Evolutionary conservation across 2,329 filamentous ascomycete genomes (phyloP), one percentile per base, ranked within the genome.

Genomic region (Beauveria pseudobassiana): DNA sequence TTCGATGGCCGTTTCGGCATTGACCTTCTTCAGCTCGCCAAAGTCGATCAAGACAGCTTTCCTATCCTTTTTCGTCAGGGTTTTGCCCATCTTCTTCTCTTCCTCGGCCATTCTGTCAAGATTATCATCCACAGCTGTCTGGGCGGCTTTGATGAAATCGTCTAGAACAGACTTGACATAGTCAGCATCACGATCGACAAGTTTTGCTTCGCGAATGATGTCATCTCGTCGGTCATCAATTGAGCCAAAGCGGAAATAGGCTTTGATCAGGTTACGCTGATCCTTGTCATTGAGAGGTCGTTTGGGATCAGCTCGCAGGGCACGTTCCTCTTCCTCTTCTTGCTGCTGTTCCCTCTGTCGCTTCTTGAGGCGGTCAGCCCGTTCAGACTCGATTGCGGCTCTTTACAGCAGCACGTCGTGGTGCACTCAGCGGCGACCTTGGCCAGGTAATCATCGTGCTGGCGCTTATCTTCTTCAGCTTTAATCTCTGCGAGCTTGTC

Each of bases 21-120:
- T 99, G 69, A 97, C 85, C 68, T 96, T 93, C 75, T 96, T 96
- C 56, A 97, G 88, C 61, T 93, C 91, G 51, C 89, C 88, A 75
- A 93, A 96, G 72, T 98, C 93, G 69, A 99, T 97, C 50, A 99
- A 79, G 20, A 99, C 91, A 0, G 95, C 95, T 75, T 99, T 99
- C 75, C 91, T 91, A 72, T 99, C 95, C 74, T 99, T 99, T 79
- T 98, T 97, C 0, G 93, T 96, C 60, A 96, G 76, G 2, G 87
- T 82, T 72, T 95, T 96, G 70, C 91, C 91, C 0, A 84, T 82
- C 65, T 89, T 86, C 73, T 95, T 90, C 68, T 96, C 91, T 69
- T 92, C 91, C 64, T 89, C 87, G 40, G 92, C 84, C 20, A 96
- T 82, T 63, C 85, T 85, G 24, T 87, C 87, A 64, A 84, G 89